Percentiles rank a stretch among this genome's conserved stretches.
Evolutionary conservation across 306 rosid genomes (phyloP).

Genomic region (Quercus rubra): DNA sequence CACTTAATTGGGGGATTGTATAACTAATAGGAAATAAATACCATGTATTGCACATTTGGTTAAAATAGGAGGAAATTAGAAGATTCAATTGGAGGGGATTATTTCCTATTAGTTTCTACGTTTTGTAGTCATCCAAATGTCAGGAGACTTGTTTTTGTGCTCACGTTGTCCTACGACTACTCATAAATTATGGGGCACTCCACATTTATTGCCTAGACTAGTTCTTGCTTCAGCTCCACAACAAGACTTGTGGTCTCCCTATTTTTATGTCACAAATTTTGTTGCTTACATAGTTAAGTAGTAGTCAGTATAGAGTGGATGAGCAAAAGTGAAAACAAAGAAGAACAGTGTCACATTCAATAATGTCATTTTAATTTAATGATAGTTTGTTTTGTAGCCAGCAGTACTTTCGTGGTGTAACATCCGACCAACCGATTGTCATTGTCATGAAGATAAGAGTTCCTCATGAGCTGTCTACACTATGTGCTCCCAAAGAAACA

Average conservation of each 20-base stretch:
- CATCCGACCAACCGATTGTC: not conserved
- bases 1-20: no score
- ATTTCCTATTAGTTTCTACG: not conserved
- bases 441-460: not conserved
- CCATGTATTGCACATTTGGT: no score
- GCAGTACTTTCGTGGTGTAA: not conserved
- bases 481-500: not conserved
- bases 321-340: not conserved
- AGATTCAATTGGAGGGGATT: no score
- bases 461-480: not conserved
- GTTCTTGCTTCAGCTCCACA: not conserved
- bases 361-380: constrained; percentile 17
- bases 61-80: no score
- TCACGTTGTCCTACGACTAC: not conserved
- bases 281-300: not conserved
- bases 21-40: no score
- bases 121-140: not conserved
- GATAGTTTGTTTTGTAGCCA: constrained; percentile 13
- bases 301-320: not conserved
- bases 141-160: not conserved
- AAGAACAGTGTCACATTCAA: not conserved
- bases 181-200: not conserved
- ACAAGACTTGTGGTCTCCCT: not conserved
- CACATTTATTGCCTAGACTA: constrained; percentile 9
- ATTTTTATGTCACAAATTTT: not conserved